Base-by-base conservation (phyloP, 2,329 filamentous ascomycete species). In the Neurospora sp. region DNA sequence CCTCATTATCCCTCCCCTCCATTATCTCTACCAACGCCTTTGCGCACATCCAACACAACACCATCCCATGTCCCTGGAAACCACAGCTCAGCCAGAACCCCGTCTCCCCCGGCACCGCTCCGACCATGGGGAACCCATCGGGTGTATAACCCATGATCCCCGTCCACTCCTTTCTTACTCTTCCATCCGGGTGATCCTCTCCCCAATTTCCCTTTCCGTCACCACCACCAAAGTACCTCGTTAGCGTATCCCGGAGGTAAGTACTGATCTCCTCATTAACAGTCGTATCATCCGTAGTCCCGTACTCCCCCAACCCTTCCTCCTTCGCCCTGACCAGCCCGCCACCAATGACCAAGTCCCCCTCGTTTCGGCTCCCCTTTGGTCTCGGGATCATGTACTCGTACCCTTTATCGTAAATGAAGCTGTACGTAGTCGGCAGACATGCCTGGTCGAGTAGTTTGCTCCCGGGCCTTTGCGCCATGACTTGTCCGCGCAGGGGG, bases 41-140 rank as follows among this genome's bases (percentile, higher is more conserved):
- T 0, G 87, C 87, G 37, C 84, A 85, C 76, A 87, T 85, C 80
- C 87, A 85, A 69, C 87, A 87, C 39, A 87, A 77, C 1, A 88
- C 88, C 89, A 90, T 91, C 0, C 88, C 88, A 76, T 91, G 87
- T 0, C 89, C 89, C 72, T 89, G 88, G 72, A 91, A 91, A 6
- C 86, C 84, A 3, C 85, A 86, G 39, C 83, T 82, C 1, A 88
- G 79, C 82, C 85, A 89, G 28, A 90, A 75, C 0, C 83, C 67
- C 83, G 79, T 73, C 57, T 82, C 77, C 0, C 77, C 80, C 3
- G 82, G 81, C 70, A 87, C 78, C 70, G 80, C 77, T 0, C 86
- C 86, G 0, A 88, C 83, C 65, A 86, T 80, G 0, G 86, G 86
- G 62, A 84, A 78, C 0, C 82, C 82, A 75, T 89, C 86, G 3